phyloP scores from a whole-genome alignment of 106 monocot species.

The Iris macrosiphon region DNA sequence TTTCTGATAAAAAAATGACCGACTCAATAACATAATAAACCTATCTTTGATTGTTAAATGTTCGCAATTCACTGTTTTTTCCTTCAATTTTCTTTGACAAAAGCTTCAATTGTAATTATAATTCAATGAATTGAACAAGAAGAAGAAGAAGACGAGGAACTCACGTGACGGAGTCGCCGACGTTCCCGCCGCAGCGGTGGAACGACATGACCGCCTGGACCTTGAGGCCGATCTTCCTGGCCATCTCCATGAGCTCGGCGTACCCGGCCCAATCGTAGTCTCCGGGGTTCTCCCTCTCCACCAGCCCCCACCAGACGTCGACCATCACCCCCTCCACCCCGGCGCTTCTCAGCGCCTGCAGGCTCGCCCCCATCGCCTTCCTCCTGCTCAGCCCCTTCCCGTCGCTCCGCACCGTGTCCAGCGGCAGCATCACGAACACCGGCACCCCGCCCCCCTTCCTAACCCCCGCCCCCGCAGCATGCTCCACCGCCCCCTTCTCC shows the following conservation, averaged over 20 bases:
- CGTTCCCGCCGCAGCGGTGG: constrained; percentile 95
- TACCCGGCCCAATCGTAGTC: constrained; percentile 74
- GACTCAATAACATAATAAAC: no score
- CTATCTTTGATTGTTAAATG: neutral
- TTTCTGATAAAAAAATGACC: no score
- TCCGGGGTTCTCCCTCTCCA: constrained; percentile 61
- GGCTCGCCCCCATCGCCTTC: constrained; percentile 75
- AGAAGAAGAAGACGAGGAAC: constrained; percentile 10
- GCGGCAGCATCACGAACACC: constrained; percentile 92
- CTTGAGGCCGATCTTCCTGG: constrained; percentile 48
- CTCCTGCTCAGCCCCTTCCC: constrained; percentile 44
- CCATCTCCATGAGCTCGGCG: constrained; percentile 66
- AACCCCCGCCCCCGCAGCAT: neutral
- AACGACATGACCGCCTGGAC: constrained; percentile 99
- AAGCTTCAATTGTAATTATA: neutral
- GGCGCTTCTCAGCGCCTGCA: constrained; percentile 70
- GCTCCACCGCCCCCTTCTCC: constrained; percentile 12
- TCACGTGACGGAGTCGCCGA: constrained; percentile 80
- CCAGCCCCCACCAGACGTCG: constrained; percentile 99
- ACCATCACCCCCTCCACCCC: constrained; percentile 94
- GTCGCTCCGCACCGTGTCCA: constrained; percentile 54
- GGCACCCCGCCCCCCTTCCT: constrained; percentile 45
- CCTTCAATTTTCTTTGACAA: neutral
- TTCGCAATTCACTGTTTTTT: neutral
- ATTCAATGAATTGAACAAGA: neutral